Percentiles rank a stretch among this genome's conserved stretches.
Conservation (phyloP, 805 yeast species). For the Torulaspora franciscae region DNA sequence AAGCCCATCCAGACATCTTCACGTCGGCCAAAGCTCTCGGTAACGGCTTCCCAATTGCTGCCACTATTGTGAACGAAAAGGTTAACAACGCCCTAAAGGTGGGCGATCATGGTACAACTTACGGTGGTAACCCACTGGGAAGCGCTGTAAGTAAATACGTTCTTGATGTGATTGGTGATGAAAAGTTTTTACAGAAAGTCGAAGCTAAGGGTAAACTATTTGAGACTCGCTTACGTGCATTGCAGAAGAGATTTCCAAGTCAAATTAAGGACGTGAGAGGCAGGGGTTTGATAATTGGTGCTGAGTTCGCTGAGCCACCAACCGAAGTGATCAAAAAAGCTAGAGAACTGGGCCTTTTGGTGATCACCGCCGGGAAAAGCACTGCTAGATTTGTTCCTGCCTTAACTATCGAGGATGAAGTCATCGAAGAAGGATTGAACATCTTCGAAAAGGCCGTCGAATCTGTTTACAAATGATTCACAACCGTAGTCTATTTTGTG, state of each 20-base stretch:
- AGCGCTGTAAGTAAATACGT: slow-evolving; percentile 77
- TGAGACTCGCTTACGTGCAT: slow-evolving; percentile 43
- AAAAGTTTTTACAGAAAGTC: slow-evolving; percentile 58
- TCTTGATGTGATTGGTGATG: slow-evolving; percentile 57
- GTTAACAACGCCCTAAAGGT: slow-evolving; percentile 69
- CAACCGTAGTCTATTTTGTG: neutral
- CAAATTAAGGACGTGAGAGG: slow-evolving; percentile 73
- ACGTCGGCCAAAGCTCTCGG: slow-evolving; percentile 96
- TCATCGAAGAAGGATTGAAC: slow-evolving; percentile 63
- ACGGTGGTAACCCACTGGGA: slow-evolving; percentile 95
- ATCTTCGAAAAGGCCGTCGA: slow-evolving; percentile 53
- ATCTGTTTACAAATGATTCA: slow-evolving; percentile 16
- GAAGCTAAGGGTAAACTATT: slow-evolving; percentile 55
- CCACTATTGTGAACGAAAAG: slow-evolving; percentile 77
- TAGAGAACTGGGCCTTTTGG: slow-evolving; percentile 72
- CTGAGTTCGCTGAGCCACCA: slow-evolving; percentile 69
- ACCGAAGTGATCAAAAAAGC: slow-evolving; percentile 57
- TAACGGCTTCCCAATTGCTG: slow-evolving; percentile 95
- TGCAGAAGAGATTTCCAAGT: slow-evolving; percentile 54
- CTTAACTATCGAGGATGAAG: slow-evolving; percentile 68
- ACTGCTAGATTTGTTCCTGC: slow-evolving; percentile 92
- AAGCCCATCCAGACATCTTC: slow-evolving; percentile 89
- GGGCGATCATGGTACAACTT: slow-evolving; percentile 98
- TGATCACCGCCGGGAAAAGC: slow-evolving; percentile 89
- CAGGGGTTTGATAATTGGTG: slow-evolving; percentile 79